Evolutionary conservation across 2,329 filamentous ascomycete species (phyloP), one percentile per base, ranked within the genome.

Genomic region (Penicillium sp.): DNA sequence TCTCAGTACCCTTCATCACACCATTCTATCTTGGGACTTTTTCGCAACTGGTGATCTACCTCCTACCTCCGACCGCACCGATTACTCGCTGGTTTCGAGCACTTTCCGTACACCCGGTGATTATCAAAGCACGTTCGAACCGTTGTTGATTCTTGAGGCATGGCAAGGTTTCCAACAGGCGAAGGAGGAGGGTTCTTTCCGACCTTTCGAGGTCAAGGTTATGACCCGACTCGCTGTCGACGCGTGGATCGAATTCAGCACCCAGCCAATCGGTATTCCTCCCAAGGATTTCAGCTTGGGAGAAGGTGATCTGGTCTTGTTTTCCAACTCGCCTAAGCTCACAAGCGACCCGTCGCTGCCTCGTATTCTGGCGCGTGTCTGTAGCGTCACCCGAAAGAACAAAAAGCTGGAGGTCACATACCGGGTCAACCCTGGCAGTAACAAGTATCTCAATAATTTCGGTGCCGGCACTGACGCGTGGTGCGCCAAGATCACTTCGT

Each of bases 111-210:
- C 89, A 58, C 87, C 90, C 0, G 74, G 75, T 36, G 84, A 88
- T 41, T 99, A 99, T 66, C 88, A 95, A 66, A 79, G 82, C 51
- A 95, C 90, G 0, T 99, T 99, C 69, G 85, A 95, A 58, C 91
- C 92, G 5, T 77, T 99, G 18, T 78, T 99, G 29, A 83, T 93
- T 27, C 86, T 95, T 22, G 93, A 99, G 75, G 92, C 92, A 27
- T 99, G 93, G 93, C 88, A 95, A 65, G 88, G 88, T 4, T 93
- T 99, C 66, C 85, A 95, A 42, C 91, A 89, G 41, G 82, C 88
- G 16, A 91, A 91, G 66, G 89, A 96, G 63, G 93, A 99, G 69
- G 82, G 85, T 40, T 87, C 81, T 16, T 83, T 84, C 56, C 89
- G 86, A 64, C 77, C 88, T 0, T 95, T 95, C 63, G 89, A 90